Evolutionary conservation across 305 asterid species (phyloP), one percentile per base, ranked within the genome.

Genomic region (Ilex paraguariensis): DNA sequence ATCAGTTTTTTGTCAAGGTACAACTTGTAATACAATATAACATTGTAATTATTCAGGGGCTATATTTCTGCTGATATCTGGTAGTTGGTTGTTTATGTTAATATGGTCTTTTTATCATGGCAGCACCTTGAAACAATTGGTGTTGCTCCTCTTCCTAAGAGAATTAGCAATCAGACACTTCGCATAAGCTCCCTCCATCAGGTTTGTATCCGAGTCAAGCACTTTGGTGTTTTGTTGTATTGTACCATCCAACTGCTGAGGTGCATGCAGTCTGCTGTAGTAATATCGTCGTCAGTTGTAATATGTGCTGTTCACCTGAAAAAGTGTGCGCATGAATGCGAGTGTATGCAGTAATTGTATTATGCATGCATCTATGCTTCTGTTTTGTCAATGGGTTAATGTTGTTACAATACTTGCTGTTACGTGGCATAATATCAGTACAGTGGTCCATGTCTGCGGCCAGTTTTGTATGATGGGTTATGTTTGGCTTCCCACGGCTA

Each of bases 131-230:
- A 74, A 73, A 77, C 86, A 66, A 73, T 88, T 80, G 96, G 95
- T 66, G 76, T 83, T 67, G 79, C 95, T 61, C 86, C 94, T 58
- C 95, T 93, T 60, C 97, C 95, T 51, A 77, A 78, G 69, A 82
- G 97, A 77, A 84, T 68, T 72, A 65, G 58, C 63, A 72, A 71
- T 66, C 98, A 87, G 79, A 74, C 95, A 70, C 87, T 93, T 61
- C 96, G 97, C 7, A 86, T 90, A 78, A 87, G 97, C 81, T 84
- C 91, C 57, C 95, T 93, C 71, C 97, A 93, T 84, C 97, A 93
- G 99, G 99, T 93, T 64, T 67, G 44, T 66, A 52, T 28, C 68
- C 36, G 52, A 46, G 13, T 46, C 4, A 12, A 46, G 11, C 42
- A 5, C 6, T 36, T 36, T 46, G 13, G 52, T 46, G 52, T 46